These are phyloP conservation scores for Trichothecium roseum DNA, from an alignment of 2,329 filamentous ascomycete species.

Conservation along the genomic window DNA sequence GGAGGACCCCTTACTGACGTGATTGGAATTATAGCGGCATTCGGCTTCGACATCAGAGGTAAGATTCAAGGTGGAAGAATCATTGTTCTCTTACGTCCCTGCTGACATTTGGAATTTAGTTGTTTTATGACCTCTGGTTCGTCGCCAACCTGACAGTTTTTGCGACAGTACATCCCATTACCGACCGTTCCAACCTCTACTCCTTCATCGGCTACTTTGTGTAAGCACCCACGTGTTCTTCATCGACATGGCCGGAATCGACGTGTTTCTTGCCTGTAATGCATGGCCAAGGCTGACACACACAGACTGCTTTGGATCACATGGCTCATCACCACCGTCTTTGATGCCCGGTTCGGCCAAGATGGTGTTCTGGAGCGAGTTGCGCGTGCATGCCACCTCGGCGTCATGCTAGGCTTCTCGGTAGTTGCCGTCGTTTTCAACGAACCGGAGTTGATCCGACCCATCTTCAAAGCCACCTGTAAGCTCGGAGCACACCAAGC, in stretches of 20 bases:
- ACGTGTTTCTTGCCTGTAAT: too few species aligned
- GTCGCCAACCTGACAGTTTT: constrained; percentile 7
- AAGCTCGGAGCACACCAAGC: too few species aligned
- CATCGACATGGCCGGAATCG: too few species aligned
- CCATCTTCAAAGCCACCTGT: constrained; percentile 5
- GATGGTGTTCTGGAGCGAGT: constrained; percentile 5
- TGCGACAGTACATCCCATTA: constrained; percentile 6
- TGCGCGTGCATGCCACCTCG: constrained; percentile 4
- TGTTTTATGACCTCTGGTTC: constrained; percentile 7
- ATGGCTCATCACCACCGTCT: constrained; percentile 5
- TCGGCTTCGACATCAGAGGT: constrained; percentile 1
- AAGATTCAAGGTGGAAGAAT: background rate
- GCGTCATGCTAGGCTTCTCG: constrained; percentile 6
- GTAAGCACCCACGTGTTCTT: constrained; percentile 2
- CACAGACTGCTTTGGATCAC: constrained; percentile 6
- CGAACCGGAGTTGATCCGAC: background rate
- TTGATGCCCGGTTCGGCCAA: constrained; percentile 5
- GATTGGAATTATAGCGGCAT: background rate
- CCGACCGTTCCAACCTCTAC: constrained; percentile 2
- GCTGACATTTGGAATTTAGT: background rate
- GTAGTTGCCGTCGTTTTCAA: constrained; percentile 4
- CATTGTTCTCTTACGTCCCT: too few species aligned
- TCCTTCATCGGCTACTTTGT: constrained; percentile 4
- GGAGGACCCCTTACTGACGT: background rate
- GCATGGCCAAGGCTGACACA: too few species aligned